Percentiles rank a stretch among this genome's conserved stretches.
Evolutionary conservation across 169 alveolate genomes (phyloP).

Genomic region (Eimeria acervulina): DNA sequence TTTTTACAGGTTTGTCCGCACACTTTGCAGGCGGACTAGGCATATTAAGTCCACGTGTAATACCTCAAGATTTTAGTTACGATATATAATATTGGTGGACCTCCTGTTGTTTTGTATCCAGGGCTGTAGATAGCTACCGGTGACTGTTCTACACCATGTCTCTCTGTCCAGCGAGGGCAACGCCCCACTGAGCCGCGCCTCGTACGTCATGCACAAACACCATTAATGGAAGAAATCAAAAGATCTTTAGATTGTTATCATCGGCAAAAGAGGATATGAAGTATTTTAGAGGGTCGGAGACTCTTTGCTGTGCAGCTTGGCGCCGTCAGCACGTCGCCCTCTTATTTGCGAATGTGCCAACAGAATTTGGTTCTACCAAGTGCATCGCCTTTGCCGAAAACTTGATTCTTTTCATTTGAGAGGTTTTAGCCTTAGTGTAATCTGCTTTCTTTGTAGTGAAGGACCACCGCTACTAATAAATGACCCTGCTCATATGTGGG

Average conservation of each 20-base stretch:
- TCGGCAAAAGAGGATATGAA: not conserved
- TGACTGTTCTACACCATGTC: not conserved
- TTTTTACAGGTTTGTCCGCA: not conserved
- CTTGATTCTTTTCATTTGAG: not conserved
- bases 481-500: slow-evolving; percentile 20
- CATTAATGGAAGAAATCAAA: not conserved
- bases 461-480: slow-evolving; percentile 7
- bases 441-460: not conserved
- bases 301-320: slow-evolving; percentile 36
- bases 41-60: not conserved
- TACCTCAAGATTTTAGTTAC: not conserved
- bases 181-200: not conserved
- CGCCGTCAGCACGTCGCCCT: not conserved
- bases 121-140: too few species aligned
- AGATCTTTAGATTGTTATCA: not conserved
- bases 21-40: not conserved
- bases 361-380: not conserved
- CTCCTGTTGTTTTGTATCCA: not conserved
- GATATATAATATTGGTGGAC: not conserved
- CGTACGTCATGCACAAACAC: not conserved
- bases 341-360: not conserved
- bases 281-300: slow-evolving; percentile 11
- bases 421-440: not conserved
- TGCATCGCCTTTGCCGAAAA: not conserved
- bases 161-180: not conserved